phyloP scores from a whole-genome alignment of 768 basidiomycete genomes.

The Galerina marginata region DNA sequence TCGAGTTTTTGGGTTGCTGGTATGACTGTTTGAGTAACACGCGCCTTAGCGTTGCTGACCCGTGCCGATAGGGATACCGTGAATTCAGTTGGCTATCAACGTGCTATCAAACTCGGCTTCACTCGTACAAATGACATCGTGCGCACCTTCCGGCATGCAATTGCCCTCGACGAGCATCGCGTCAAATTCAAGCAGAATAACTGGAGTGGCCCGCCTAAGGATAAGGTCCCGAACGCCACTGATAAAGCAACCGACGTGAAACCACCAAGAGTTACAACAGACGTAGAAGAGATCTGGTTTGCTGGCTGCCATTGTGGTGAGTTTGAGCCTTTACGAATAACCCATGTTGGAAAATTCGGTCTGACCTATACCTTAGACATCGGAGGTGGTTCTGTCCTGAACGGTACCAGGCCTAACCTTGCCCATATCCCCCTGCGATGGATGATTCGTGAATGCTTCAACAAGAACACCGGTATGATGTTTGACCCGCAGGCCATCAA shows the following conservation, averaged over 20 bases:
- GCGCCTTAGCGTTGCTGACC: not conserved
- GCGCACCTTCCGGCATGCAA: conserved; percentile 11
- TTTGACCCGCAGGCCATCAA: conserved; percentile 2
- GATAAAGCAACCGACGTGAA: not conserved
- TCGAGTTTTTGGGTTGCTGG: conserved; percentile 5
- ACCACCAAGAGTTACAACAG: not conserved
- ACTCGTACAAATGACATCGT: conserved; percentile 3
- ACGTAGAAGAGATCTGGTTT: conserved; percentile 16
- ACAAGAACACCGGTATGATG: not conserved
- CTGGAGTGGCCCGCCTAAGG: conserved; percentile 7
- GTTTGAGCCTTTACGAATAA: not conserved
- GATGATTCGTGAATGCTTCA: conserved; percentile 1
- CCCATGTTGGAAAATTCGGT: too few relatives aligned
- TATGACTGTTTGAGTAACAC: not conserved
- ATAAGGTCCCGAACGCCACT: not conserved
- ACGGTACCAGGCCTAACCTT: not conserved
- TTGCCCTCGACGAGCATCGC: conserved; percentile 12
- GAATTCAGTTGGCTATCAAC: conserved; percentile 4
- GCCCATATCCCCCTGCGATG: not conserved
- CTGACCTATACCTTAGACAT: not conserved
- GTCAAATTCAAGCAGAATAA: conserved; percentile 8
- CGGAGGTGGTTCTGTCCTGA: conserved; percentile 3
- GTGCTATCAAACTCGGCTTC: conserved; percentile 1
- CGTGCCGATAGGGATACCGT: conserved; percentile 10
- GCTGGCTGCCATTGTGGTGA: conserved; percentile 11